Percentiles rank a stretch among this genome's conserved stretches.
Evolutionary conservation across 805 yeast species (phyloP).

Genomic region (Candida caryicola): DNA sequence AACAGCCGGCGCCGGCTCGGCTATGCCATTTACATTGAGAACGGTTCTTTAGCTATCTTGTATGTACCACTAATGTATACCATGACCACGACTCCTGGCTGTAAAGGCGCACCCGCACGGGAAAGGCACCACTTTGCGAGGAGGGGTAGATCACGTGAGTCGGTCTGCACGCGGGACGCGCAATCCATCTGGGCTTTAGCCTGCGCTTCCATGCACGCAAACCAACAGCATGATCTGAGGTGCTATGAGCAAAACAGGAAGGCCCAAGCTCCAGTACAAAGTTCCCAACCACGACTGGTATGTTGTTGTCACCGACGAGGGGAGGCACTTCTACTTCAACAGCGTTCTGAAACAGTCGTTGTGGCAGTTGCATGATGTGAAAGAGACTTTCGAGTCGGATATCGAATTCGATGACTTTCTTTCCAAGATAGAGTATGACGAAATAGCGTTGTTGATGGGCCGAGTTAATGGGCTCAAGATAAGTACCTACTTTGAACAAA

Average conservation of each 20-base stretch:
- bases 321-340: constrained; percentile 33
- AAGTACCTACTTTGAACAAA: background rate
- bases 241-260: constrained; percentile 1
- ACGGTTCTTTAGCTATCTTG: too few species aligned
- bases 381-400: constrained; percentile 2
- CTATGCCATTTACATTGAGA: too few species aligned
- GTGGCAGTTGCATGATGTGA: constrained; percentile 35
- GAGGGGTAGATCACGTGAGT: too few species aligned
- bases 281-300: constrained; percentile 25
- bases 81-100: too few species aligned
- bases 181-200: too few species aligned
- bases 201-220: too few species aligned
- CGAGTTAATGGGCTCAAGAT: constrained; percentile 13
- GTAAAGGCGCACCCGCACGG: too few species aligned
- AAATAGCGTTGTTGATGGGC: constrained; percentile 27
- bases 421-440: constrained; percentile 25
- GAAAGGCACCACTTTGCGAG: too few species aligned
- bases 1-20: too few species aligned
- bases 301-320: constrained; percentile 25
- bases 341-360: constrained; percentile 16
- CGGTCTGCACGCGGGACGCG: too few species aligned
- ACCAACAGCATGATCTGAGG: too few species aligned
- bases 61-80: too few species aligned
- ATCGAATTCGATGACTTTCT: constrained; percentile 15
- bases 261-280: constrained; percentile 18